Conservation (phyloP, 2,329 filamentous ascomycete genomes). For the Aciculosporium take region DNA sequence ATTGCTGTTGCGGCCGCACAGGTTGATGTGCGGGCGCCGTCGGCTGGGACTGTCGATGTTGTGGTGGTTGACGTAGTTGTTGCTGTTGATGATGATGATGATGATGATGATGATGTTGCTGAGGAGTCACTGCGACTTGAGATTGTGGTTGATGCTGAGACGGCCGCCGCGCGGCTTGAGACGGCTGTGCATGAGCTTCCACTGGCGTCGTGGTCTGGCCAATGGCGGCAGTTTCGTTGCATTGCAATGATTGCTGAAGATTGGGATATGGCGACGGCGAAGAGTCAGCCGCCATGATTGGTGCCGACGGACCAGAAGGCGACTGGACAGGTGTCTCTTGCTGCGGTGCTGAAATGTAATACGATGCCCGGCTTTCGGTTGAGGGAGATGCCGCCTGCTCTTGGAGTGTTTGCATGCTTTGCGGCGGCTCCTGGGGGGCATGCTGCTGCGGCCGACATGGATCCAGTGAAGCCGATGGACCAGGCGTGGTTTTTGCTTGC, state of each 20-base stretch:
- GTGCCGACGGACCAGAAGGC: slow-evolving; percentile 23
- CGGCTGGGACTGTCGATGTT: no score
- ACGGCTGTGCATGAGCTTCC: slow-evolving; percentile 15
- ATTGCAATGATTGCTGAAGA: slow-evolving; percentile 32
- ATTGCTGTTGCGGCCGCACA: slow-evolving; percentile 16
- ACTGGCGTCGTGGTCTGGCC: slow-evolving; percentile 21
- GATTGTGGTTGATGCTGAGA: slow-evolving; percentile 16
- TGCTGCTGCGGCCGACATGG: slow-evolving; percentile 14
- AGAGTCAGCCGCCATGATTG: slow-evolving; percentile 26
- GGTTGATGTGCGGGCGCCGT: slow-evolving; percentile 13
- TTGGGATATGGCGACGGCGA: slow-evolving; percentile 38
- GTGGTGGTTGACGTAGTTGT: no score
- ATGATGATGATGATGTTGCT: slow-evolving; percentile 10
- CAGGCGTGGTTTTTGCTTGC: slow-evolving; percentile 27
- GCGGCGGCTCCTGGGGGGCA: slow-evolving; percentile 13
- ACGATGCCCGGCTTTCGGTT: slow-evolving; percentile 39
- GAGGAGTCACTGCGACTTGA: slow-evolving; percentile 16
- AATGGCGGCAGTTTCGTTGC: slow-evolving; percentile 29
- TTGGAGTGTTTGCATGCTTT: slow-evolving; percentile 17
- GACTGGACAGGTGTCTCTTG: slow-evolving; percentile 11
- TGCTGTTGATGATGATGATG: slow-evolving; percentile 16
- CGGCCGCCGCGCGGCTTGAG: slow-evolving; percentile 6
- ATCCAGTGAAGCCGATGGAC: slow-evolving; percentile 22
- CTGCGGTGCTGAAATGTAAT: slow-evolving; percentile 39
- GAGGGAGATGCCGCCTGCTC: slow-evolving; percentile 15